Conservation (phyloP, 2,329 filamentous ascomycete genomes). For the Trichoderma sp. region DNA sequence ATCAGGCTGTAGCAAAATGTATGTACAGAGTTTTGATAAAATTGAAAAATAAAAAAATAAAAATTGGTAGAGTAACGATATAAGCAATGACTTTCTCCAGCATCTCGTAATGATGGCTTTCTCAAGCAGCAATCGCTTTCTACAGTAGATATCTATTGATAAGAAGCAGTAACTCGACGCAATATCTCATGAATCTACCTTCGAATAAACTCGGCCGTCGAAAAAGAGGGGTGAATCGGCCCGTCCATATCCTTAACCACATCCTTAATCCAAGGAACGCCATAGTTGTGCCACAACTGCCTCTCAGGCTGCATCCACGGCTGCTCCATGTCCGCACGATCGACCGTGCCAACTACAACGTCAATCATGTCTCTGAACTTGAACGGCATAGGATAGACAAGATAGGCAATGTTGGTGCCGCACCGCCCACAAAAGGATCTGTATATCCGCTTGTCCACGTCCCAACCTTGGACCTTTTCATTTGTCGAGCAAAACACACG, state of each 20-base stretch:
- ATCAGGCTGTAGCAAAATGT: neutral
- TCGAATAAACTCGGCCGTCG: constrained; percentile 37
- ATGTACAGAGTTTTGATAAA: neutral
- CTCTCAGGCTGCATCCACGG: neutral
- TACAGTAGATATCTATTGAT: neutral
- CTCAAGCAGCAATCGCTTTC: neutral
- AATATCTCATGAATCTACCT: neutral
- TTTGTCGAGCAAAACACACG: neutral
- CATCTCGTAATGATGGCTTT: neutral
- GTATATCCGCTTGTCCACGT: neutral
- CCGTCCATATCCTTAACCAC: neutral
- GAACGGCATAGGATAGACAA: neutral
- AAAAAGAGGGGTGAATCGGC: constrained; percentile 1
- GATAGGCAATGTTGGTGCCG: neutral
- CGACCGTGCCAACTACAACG: neutral
- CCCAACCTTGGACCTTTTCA: neutral
- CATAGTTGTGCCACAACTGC: constrained; percentile 5
- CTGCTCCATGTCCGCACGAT: neutral
- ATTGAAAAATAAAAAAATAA: neutral
- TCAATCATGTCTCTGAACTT: neutral
- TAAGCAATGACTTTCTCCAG: neutral
- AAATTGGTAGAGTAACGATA: neutral
- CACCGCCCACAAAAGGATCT: neutral
- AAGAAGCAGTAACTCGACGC: neutral
- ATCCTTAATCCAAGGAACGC: neutral